Evolutionary conservation across 225 moss, liverwort and hornwort genomes (phyloP), one percentile per base, ranked within the genome.

Genomic region (Ulota crispa): DNA sequence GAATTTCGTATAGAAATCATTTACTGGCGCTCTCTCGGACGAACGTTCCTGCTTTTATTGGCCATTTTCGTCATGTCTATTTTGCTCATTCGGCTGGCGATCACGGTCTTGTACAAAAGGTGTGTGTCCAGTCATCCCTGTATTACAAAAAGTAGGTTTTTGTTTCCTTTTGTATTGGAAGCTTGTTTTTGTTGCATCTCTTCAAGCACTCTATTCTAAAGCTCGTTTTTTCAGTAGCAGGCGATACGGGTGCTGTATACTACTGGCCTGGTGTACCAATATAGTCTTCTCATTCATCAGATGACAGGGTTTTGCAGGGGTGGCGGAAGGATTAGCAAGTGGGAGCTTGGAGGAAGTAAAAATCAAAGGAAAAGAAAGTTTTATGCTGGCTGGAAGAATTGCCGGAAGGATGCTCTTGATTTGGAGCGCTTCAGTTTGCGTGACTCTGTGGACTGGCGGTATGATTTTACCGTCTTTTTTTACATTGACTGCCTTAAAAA

Each of bases 51-150:
- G 76, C 67, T 23, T 76, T 85, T 19, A 61, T 95, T 89, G n/a
- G 92, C 81, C 71, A 93, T 92, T 82, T 93, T 81, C 93, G 88
- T 81, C 85, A 95, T 65, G 84, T 88, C 36, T 85, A 82, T 82
- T 92, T 92, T 47, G 88, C 90, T 23, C 91, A 92, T 68, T 92
- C 87, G 68, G 86, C 93, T 32, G 89, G 91, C 24, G 93, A 93
- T 72, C 78, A 64, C 73, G 41, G 67, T 68, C 55, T 77, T 83
- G 83, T 83, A 75, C 84, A 70, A 73, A 85, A 85, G 85, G 85
- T 85, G 82, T 85, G 84, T 71, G 61, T 50, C 50, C 50, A 50
- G 50, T 50, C 50, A 18, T 50, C 50, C 5, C 18, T 50, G 6
- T 50, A 50, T 16, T 47, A 16, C 50, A 50, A 50, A 6, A 50